A percentile compares a stretch with the other conserved stretches of the same genome.
These are phyloP conservation scores for Phytophthora constricta DNA, from an alignment of 352 stramenopile genomes.

Conservation along the genomic window DNA sequence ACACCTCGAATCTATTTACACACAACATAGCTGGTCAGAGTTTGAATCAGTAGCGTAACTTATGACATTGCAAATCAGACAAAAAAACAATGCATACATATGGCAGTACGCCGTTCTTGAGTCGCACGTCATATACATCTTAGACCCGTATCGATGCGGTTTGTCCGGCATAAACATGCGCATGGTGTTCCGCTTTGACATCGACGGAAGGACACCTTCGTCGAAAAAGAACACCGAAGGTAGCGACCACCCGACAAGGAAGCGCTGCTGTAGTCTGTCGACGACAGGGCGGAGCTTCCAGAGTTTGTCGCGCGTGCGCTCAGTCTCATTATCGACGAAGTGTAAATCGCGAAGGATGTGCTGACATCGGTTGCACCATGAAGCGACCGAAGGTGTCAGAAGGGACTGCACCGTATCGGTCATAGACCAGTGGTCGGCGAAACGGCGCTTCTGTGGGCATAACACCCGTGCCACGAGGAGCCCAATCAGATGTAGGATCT, in stretches of 20 bases:
- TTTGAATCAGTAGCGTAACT: background rate
- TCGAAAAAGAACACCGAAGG: background rate
- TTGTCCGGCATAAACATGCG: background rate
- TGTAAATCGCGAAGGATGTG: background rate
- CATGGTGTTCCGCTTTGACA: background rate
- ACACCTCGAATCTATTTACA: conserved; percentile 2
- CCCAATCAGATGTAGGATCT: conserved; percentile 4
- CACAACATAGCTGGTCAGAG: too few species aligned
- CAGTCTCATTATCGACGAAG: background rate
- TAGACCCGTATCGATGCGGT: too few species aligned
- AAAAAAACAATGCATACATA: background rate
- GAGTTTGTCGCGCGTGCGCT: background rate
- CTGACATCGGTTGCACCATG: background rate
- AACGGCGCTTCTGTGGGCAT: background rate
- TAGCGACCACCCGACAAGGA: background rate
- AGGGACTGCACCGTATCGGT: background rate
- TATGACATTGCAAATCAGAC: background rate
- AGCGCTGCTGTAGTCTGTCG: background rate
- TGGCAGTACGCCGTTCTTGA: background rate
- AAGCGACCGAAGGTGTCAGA: background rate
- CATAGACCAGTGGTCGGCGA: conserved; percentile 2
- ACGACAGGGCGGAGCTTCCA: conserved; percentile 1
- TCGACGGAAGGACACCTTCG: background rate
- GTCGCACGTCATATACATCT: too few species aligned
- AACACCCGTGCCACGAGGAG: conserved; percentile 3